Evolutionary conservation across 208 protist species (phyloP).

Genomic region (Acanthamoeba lenticulata): DNA sequence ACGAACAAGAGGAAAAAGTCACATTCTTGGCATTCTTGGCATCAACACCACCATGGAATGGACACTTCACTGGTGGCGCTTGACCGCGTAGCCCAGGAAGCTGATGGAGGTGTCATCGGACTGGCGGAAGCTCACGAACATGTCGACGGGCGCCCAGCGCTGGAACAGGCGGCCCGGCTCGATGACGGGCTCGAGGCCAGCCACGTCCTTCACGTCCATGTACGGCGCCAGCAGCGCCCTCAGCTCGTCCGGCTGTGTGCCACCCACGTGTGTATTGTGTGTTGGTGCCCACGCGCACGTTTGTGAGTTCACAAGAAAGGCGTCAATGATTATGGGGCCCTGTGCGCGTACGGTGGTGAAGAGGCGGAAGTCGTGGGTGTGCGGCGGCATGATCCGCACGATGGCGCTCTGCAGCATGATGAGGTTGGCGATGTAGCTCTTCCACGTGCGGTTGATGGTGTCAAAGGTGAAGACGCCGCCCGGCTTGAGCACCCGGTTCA

Average conservation of each 20-base stretch:
- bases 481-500: slow-evolving; percentile 1
- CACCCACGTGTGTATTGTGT: no score
- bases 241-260: not conserved
- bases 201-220: not conserved
- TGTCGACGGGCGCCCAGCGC: not conserved
- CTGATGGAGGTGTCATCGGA: not conserved
- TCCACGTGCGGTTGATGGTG: slow-evolving; percentile 46
- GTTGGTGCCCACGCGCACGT: no score
- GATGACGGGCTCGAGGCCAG: not conserved
- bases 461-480: slow-evolving; percentile 17
- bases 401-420: not conserved
- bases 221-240: not conserved
- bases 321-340: not conserved
- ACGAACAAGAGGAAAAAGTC: not conserved
- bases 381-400: not conserved
- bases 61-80: not conserved
- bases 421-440: not conserved
- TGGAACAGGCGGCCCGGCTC: not conserved
- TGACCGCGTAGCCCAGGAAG: not conserved
- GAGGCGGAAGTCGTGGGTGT: slow-evolving; percentile 32
- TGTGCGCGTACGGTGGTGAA: not conserved
- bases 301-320: not conserved
- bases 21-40: not conserved
- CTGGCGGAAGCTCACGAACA: not conserved
- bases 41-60: not conserved